A percentile compares a stretch with the other conserved stretches of the same genome.
These are phyloP conservation scores for Fusarium aywerte DNA, from an alignment of 2,329 filamentous ascomycete species.

Conservation along the genomic window DNA sequence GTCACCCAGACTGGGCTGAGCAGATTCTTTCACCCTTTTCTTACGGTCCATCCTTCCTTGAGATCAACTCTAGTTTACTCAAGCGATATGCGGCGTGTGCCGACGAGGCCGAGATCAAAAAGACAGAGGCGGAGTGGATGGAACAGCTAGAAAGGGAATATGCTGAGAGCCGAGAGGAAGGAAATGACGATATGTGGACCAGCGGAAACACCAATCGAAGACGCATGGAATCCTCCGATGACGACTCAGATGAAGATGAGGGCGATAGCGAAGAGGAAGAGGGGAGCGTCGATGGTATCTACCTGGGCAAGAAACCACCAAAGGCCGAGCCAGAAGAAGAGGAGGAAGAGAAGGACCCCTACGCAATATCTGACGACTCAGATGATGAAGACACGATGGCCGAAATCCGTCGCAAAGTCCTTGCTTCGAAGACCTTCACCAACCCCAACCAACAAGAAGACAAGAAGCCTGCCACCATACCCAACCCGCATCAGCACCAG, in stretches of 20 bases:
- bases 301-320: conserved; percentile 65
- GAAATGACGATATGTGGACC: conserved; percentile 85
- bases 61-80: conserved; percentile 87
- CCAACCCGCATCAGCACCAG: conserved; percentile 60
- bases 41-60: conserved; percentile 87
- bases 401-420: conserved; percentile 87
- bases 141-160: conserved; percentile 91
- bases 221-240: conserved; percentile 61
- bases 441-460: conserved; percentile 54
- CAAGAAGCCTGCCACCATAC: conserved; percentile 72
- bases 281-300: conserved; percentile 66
- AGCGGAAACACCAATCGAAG: conserved; percentile 86
- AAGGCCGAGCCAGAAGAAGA: conserved; percentile 51
- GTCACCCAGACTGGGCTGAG: conserved; percentile 89
- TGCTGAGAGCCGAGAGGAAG: conserved; percentile 76
- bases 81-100: conserved; percentile 86
- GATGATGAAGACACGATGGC: conserved; percentile 91
- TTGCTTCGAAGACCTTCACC: conserved; percentile 89
- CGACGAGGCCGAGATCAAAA: conserved; percentile 84
- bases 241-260: conserved; percentile 56
- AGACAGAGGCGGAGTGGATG: conserved; percentile 87
- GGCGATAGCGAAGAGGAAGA: conserved; percentile 59
- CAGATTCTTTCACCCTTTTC: conserved; percentile 85
- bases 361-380: conserved; percentile 80
- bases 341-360: conserved; percentile 70